These are phyloP conservation scores for Escallonia rubra DNA, from an alignment of 129 eudicot genomes.

Conservation along the genomic window DNA sequence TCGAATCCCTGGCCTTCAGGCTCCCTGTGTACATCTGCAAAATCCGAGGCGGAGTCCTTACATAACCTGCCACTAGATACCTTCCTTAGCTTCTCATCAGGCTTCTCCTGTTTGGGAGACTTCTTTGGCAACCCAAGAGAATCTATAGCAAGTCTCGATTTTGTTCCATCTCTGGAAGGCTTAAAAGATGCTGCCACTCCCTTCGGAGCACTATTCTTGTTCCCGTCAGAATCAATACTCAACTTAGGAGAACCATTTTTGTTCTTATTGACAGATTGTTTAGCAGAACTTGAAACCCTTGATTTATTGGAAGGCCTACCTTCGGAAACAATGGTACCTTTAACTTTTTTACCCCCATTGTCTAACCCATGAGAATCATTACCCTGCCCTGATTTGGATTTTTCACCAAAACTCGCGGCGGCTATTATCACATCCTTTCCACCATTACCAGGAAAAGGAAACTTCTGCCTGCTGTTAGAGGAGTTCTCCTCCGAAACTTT, in stretches of 20 bases:
- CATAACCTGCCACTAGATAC: conserved; percentile 25
- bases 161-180: conserved; percentile 17
- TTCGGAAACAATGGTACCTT: conserved; percentile 16
- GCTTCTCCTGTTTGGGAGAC: conserved; percentile 14
- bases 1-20: conserved; percentile 25
- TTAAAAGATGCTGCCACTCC: conserved; percentile 4
- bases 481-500: too few species aligned
- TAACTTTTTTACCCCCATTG: conserved; percentile 8
- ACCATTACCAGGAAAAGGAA: too few species aligned
- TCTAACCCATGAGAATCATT: too few species aligned
- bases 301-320: conserved; percentile 28
- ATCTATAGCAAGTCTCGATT: conserved; percentile 15
- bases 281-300: conserved; percentile 23
- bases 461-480: too few species aligned
- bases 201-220: conserved; percentile 7
- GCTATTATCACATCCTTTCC: too few species aligned
- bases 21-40: conserved; percentile 13
- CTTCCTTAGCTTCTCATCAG: conserved; percentile 27
- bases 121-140: conserved; percentile 3
- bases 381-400: too few species aligned
- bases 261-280: conserved; percentile 9
- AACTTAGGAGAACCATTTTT: conserved; percentile 9
- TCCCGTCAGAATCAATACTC: conserved; percentile 7
- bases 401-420: too few species aligned
- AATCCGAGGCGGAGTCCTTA: conserved; percentile 15